phyloP scores from a whole-genome alignment of 1,284 basidiomycete species.

The Cutaneotrichosporon curvatum region DNA sequence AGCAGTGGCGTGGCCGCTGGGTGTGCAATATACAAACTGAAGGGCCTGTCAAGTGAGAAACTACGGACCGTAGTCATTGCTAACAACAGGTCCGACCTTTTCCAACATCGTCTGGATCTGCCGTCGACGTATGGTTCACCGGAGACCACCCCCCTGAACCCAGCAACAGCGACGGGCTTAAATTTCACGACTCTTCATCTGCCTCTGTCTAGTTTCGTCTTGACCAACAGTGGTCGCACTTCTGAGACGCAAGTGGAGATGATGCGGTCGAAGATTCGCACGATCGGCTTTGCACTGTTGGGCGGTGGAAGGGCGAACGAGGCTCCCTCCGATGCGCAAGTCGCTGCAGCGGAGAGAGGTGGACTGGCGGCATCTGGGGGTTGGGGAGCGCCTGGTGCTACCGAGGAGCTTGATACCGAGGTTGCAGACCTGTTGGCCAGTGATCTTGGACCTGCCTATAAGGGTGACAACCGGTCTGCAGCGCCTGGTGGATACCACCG shows the following conservation, averaged over 20 bases:
- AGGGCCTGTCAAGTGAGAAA: slow-evolving; percentile 44
- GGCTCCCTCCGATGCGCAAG: slow-evolving; percentile 2
- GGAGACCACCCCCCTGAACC: slow-evolving; percentile 22
- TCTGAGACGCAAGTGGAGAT: slow-evolving; percentile 46
- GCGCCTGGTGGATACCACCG: slow-evolving; percentile 25
- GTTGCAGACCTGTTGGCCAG: slow-evolving; percentile 24
- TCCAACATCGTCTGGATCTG: slow-evolving; percentile 50
- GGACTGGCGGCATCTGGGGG: slow-evolving; percentile 23
- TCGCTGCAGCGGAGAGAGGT: slow-evolving; percentile 10
- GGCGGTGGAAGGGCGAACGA: slow-evolving; percentile 36
- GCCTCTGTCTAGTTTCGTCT: slow-evolving; percentile 49
- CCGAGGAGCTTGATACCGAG: slow-evolving; percentile 26
- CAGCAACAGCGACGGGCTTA: slow-evolving; percentile 19
- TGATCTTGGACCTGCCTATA: slow-evolving; percentile 9
- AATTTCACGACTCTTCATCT: slow-evolving; percentile 48
- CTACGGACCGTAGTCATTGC: not conserved
- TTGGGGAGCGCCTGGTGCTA: slow-evolving; percentile 20
- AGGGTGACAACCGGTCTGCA: not conserved
- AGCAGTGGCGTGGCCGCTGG: slow-evolving; percentile 46
- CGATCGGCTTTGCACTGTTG: slow-evolving; percentile 48
- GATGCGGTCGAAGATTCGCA: slow-evolving; percentile 47
- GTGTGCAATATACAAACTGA: slow-evolving; percentile 51
- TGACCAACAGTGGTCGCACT: slow-evolving; percentile 49
- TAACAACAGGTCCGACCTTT: slow-evolving; percentile 47
- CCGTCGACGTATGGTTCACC: slow-evolving; percentile 23